Evolutionary conservation across 192 early-diverging fungal species (phyloP).

Genomic region (Chytriomyces sp.): DNA sequence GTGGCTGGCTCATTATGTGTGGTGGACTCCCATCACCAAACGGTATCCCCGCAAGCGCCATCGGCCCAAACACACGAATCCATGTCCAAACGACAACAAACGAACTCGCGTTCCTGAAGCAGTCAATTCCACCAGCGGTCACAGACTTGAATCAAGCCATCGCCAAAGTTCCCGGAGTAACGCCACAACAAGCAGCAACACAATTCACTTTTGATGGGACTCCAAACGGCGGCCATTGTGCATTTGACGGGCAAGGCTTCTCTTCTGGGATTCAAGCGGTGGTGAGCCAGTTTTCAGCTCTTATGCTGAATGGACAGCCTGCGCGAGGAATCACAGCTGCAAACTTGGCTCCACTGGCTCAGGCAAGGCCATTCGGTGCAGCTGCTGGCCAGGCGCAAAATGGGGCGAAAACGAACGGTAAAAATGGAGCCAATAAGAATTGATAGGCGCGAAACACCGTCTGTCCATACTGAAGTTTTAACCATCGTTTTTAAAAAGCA

Average conservation of each 20-base stretch:
- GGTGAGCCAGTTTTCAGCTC: constrained; percentile 33
- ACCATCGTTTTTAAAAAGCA: too few relatives aligned
- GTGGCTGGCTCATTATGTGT: constrained; percentile 16
- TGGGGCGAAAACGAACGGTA: too few relatives aligned
- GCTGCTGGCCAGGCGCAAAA: not conserved
- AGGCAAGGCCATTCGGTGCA: not conserved
- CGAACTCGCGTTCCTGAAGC: constrained; percentile 31
- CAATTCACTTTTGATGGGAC: constrained; percentile 37
- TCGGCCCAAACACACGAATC: constrained; percentile 9
- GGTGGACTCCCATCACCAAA: constrained; percentile 32
- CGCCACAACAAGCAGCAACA: not conserved
- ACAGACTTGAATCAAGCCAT: not conserved
- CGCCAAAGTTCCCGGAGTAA: not conserved
- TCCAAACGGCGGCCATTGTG: constrained; percentile 40
- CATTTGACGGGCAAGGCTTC: constrained; percentile 39
- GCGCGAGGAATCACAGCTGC: not conserved
- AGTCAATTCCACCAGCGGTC: constrained; percentile 25
- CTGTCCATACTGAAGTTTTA: too few relatives aligned
- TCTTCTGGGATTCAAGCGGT: constrained; percentile 36
- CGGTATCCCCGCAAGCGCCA: not conserved
- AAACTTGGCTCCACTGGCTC: not conserved
- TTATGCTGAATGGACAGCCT: constrained; percentile 1
- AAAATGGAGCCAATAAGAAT: too few relatives aligned
- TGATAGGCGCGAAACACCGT: too few relatives aligned
- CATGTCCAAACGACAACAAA: constrained; percentile 36